Evolutionary conservation across 2,329 filamentous ascomycete species (phyloP).

Genomic region (Alternaria dauci): DNA sequence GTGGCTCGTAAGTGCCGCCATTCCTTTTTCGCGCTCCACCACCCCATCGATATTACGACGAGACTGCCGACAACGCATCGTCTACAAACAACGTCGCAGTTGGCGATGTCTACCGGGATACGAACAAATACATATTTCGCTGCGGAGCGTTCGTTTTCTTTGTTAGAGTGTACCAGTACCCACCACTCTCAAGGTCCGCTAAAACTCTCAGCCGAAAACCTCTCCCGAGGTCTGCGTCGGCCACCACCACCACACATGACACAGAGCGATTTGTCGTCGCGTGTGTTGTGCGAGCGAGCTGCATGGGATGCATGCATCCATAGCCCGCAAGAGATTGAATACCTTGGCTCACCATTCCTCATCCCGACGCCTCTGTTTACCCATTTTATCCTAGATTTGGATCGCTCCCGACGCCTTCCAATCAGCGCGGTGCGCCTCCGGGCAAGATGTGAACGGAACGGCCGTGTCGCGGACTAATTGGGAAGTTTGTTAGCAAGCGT

Average conservation of each 20-base stretch:
- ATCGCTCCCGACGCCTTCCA: constrained; percentile 6
- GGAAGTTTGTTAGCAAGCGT: background rate
- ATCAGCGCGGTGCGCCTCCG: background rate
- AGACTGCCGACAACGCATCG: background rate
- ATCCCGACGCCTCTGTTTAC: constrained; percentile 13
- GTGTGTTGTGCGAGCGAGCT: constrained; percentile 8
- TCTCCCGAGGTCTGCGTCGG: background rate
- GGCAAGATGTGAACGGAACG: constrained; percentile 6
- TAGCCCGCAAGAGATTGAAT: background rate
- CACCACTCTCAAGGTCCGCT: background rate
- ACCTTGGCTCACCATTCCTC: background rate
- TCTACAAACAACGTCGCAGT: constrained; percentile 1
- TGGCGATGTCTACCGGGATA: background rate
- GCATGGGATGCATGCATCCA: background rate
- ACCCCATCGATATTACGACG: background rate
- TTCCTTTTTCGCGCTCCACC: background rate
- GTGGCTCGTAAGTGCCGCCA: constrained; percentile 18
- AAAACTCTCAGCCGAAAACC: background rate
- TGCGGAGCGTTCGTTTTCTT: background rate
- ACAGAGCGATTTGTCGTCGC: constrained; percentile 4
- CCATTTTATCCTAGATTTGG: constrained; percentile 25
- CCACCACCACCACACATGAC: constrained; percentile 9
- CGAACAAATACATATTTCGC: background rate
- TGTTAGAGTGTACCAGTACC: background rate
- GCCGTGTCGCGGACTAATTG: background rate